These are phyloP conservation scores for Mortierella alpina DNA, from an alignment of 192 early-diverging fungal genomes.

Conservation along the genomic window DNA sequence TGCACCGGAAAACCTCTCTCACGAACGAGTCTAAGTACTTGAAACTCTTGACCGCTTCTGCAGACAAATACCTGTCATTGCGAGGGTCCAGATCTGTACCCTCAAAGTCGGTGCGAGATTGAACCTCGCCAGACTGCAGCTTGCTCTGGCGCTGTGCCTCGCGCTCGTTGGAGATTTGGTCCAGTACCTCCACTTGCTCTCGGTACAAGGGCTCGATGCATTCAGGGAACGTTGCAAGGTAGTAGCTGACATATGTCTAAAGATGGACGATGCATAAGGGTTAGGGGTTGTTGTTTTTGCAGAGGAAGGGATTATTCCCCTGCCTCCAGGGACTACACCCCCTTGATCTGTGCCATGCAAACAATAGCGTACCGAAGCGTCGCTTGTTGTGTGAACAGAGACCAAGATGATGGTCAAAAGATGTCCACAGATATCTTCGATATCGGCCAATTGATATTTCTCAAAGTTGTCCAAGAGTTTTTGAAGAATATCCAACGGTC, in stretches of 20 bases:
- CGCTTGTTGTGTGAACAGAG: constrained; percentile 40
- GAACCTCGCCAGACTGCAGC: not conserved
- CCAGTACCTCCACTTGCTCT: constrained; percentile 40
- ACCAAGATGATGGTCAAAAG: constrained; percentile 35
- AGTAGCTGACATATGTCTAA: constrained; percentile 17
- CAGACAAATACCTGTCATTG: constrained; percentile 9
- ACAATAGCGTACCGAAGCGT: not conserved
- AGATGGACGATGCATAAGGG: not conserved
- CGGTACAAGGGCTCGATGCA: constrained; percentile 20
- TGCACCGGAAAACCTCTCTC: constrained; percentile 32
- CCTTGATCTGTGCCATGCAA: not conserved
- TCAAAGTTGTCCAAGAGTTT: constrained; percentile 22
- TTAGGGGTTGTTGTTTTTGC: too few species aligned
- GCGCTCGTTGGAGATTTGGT: constrained; percentile 1
- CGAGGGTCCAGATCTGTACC: not conserved
- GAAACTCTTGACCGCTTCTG: constrained; percentile 29
- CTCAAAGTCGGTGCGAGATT: not conserved
- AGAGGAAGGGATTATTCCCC: too few species aligned
- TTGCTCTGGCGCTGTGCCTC: constrained; percentile 2
- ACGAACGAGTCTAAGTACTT: constrained; percentile 48
- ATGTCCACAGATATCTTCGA: constrained; percentile 17
- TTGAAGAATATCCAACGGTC: constrained; percentile 39
- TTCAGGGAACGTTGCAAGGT: constrained; percentile 16
- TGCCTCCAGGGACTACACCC: not conserved
- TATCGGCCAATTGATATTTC: constrained; percentile 17